These are phyloP conservation scores for Kodamaea suecica DNA, from an alignment of 1,139 yeast species.

Conservation along the genomic window DNA sequence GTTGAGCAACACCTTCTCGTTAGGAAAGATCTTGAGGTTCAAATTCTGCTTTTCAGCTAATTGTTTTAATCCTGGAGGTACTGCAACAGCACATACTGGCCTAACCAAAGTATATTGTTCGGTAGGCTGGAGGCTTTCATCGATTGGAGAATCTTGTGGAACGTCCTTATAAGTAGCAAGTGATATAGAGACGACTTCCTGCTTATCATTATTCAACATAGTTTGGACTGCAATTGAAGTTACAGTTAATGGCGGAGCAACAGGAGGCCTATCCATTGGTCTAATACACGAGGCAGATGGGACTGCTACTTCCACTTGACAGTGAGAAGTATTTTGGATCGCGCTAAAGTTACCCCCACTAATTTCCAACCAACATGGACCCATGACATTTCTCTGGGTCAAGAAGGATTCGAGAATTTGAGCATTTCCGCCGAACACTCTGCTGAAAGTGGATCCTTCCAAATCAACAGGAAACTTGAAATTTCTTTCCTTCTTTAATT, in stretches of 20 bases:
- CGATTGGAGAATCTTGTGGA: constrained; percentile 71
- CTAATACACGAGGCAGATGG: constrained; percentile 47
- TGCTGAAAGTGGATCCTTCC: constrained; percentile 73
- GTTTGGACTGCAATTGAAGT: constrained; percentile 81
- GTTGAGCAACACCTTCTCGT: constrained; percentile 70
- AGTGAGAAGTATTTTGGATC: constrained; percentile 71
- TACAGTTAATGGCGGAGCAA: constrained; percentile 59
- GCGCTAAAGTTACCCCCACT: constrained; percentile 58
- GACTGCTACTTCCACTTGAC: constrained; percentile 70
- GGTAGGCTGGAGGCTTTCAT: constrained; percentile 51
- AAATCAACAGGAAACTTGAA: constrained; percentile 57
- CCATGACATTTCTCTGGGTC: constrained; percentile 81
- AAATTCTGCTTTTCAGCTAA: constrained; percentile 52
- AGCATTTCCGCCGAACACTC: constrained; percentile 77
- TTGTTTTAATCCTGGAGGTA: constrained; percentile 73
- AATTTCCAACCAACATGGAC: constrained; percentile 94
- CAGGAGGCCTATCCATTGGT: constrained; percentile 46
- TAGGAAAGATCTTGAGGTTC: constrained; percentile 56
- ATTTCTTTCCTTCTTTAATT: constrained; percentile 51
- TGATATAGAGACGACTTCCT: constrained; percentile 84
- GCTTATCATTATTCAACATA: constrained; percentile 72
- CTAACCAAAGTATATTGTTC: constrained; percentile 69
- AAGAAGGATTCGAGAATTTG: constrained; percentile 84
- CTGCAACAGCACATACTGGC: constrained; percentile 56
- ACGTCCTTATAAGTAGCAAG: constrained; percentile 63